Evolutionary conservation across 345 rosid species (phyloP).

Genomic region (Acer saccharum): DNA sequence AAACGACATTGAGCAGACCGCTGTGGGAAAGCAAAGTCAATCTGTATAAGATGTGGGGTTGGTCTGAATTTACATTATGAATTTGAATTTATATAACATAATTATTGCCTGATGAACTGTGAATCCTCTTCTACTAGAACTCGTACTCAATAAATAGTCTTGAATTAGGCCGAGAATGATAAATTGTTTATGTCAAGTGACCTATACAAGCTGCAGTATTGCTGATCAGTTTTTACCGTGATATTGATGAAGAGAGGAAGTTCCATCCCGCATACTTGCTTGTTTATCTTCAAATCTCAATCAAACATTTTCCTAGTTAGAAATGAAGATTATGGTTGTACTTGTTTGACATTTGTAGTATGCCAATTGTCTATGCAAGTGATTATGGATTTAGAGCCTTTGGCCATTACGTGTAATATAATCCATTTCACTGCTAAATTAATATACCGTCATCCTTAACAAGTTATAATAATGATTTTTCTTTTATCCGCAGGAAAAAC

Average conservation of each 20-base stretch:
- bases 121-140: neutral
- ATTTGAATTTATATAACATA: too few species aligned
- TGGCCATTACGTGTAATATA: neutral
- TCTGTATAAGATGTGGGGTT: slow-evolving; percentile 29
- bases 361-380: neutral
- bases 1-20: neutral
- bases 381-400: neutral
- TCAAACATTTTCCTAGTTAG: neutral
- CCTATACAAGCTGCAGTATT: neutral
- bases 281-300: neutral
- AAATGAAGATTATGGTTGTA: neutral
- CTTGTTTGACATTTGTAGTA: neutral
- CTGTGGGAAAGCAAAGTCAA: slow-evolving; percentile 26
- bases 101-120: neutral
- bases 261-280: neutral
- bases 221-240: neutral
- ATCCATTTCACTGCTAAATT: neutral
- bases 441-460: neutral
- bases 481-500: slow-evolving; percentile 53
- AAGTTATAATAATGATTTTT: neutral
- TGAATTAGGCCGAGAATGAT: neutral
- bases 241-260: neutral
- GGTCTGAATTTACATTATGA: slow-evolving; percentile 20
- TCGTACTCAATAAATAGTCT: neutral
- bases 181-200: neutral